Evolutionary conservation across 495 filamentous ascomycete species (phyloP).

Genomic region (Aspergillus panamensis): DNA sequence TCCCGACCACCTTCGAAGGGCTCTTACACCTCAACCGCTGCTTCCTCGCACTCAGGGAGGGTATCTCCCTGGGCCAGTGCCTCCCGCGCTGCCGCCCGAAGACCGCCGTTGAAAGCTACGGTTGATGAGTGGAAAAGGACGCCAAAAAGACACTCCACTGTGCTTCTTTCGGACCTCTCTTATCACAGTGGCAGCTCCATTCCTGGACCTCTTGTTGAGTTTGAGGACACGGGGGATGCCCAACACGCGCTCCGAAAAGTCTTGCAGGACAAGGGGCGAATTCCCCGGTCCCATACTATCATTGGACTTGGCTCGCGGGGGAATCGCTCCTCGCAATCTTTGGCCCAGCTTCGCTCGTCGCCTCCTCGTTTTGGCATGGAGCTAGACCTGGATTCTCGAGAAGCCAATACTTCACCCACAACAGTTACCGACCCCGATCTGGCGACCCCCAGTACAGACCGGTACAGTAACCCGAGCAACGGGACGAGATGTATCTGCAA

Average conservation of each 20-base stretch:
- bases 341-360: slow-evolving; percentile 43
- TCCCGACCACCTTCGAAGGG: slow-evolving; percentile 50
- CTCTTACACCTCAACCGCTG: slow-evolving; percentile 45
- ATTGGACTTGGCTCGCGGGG: slow-evolving; percentile 28
- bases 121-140: slow-evolving; percentile 37
- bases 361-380: slow-evolving; percentile 43
- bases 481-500: slow-evolving; percentile 74
- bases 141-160: slow-evolving; percentile 35
- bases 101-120: slow-evolving; percentile 31
- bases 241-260: slow-evolving; percentile 69
- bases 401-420: slow-evolving; percentile 58
- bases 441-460: slow-evolving; percentile 62
- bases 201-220: slow-evolving; percentile 53
- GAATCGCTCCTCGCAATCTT: slow-evolving; percentile 32
- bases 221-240: slow-evolving; percentile 51
- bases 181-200: slow-evolving; percentile 42
- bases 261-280: slow-evolving; percentile 58
- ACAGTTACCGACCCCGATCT: slow-evolving; percentile 64
- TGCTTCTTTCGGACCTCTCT: slow-evolving; percentile 34
- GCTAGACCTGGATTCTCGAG: slow-evolving; percentile 36
- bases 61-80: slow-evolving; percentile 42
- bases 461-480: slow-evolving; percentile 50
- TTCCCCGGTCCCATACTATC: slow-evolving; percentile 38
- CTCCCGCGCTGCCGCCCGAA: slow-evolving; percentile 26
- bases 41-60: slow-evolving; percentile 43